phyloP scores from a whole-genome alignment of 768 basidiomycete genomes.

The Boletus fagicola region DNA sequence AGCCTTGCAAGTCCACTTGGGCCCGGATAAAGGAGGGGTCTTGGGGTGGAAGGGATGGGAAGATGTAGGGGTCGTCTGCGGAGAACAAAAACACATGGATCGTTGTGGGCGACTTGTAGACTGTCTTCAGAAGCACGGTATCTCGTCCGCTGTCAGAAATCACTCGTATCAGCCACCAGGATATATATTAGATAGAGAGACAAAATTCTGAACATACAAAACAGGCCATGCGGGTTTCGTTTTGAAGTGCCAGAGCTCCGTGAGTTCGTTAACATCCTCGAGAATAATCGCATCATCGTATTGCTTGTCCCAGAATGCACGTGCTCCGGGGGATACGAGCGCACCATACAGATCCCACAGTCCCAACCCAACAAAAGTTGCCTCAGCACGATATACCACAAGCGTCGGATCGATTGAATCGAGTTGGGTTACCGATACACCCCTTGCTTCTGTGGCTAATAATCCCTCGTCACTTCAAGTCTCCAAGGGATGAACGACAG shows the following conservation, averaged over 20 bases:
- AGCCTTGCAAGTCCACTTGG: constrained; percentile 97
- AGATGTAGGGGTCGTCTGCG: constrained; percentile 83
- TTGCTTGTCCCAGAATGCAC: constrained; percentile 84
- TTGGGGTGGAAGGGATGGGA: constrained; percentile 64
- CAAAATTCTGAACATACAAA: constrained; percentile 56
- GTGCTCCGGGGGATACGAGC: constrained; percentile 82
- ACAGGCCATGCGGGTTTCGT: constrained; percentile 92
- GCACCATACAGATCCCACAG: constrained; percentile 93
- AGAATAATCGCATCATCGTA: constrained; percentile 83
- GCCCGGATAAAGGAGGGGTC: constrained; percentile 85
- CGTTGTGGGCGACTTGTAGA: constrained; percentile 94
- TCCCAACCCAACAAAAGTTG: constrained; percentile 93
- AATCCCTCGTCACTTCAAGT: constrained; percentile 7
- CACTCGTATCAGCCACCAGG: constrained; percentile 1
- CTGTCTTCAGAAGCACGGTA: constrained; percentile 86
- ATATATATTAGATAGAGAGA: background rate
- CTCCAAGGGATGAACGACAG: background rate
- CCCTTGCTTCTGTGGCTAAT: constrained; percentile 76
- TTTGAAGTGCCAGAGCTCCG: constrained; percentile 91
- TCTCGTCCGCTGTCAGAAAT: constrained; percentile 72
- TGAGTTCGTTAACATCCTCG: constrained; percentile 88
- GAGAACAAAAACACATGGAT: constrained; percentile 97
- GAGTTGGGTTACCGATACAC: constrained; percentile 92
- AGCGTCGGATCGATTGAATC: constrained; percentile 97
- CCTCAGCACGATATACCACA: constrained; percentile 94